phyloP scores from a whole-genome alignment of 73 alveolate genomes.

The Uronychia setigera region DNA sequence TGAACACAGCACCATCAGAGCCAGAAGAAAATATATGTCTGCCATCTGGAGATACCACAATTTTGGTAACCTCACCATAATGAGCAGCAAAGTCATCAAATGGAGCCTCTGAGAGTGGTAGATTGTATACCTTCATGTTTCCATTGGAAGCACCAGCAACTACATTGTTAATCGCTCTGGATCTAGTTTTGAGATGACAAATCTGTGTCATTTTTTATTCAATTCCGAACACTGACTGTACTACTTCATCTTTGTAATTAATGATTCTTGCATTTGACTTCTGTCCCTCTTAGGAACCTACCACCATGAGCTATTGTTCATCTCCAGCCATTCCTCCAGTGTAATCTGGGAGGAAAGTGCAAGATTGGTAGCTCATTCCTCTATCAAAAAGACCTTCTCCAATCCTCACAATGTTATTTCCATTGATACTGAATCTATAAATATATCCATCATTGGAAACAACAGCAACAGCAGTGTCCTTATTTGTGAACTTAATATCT shows the following conservation, averaged over 20 bases:
- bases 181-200: neutral
- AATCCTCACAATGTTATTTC: neutral
- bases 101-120: constrained; percentile 48
- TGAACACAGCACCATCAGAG: constrained; percentile 85
- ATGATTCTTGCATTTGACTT: constrained; percentile 1
- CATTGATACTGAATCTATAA: neutral
- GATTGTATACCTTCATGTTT: constrained; percentile 45
- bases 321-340: neutral
- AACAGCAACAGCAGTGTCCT: constrained; percentile 49
- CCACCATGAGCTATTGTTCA: constrained; percentile 12
- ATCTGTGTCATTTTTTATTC: neutral
- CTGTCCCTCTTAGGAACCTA: constrained; percentile 7
- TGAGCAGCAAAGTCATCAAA: constrained; percentile 76
- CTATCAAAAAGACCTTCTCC: constrained; percentile 11
- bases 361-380: neutral
- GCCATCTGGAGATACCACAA: constrained; percentile 84
- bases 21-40: constrained; percentile 88
- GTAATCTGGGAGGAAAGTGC: neutral
- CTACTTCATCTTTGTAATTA: constrained; percentile 6
- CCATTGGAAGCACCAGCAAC: constrained; percentile 79
- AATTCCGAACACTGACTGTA: neutral
- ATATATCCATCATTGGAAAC: constrained; percentile 45
- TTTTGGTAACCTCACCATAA: constrained; percentile 77
- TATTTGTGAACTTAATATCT: constrained; percentile 45
- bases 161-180: constrained; percentile 11